Evolutionary conservation across 371 early-diverging fungal species (phyloP).

Genomic region (Conidiobolus incongruus): DNA sequence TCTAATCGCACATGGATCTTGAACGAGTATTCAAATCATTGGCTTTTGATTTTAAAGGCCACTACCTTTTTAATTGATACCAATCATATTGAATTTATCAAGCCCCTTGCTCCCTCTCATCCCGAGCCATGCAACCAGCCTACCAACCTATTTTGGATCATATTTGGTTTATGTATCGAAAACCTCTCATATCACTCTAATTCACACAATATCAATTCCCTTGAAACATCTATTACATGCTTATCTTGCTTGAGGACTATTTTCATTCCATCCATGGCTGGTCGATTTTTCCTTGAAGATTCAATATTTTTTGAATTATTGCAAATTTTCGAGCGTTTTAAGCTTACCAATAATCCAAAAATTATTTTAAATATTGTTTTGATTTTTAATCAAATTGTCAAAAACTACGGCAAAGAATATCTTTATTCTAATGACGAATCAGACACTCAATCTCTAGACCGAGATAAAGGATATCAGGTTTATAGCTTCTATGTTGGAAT

Average conservation of each 20-base stretch:
- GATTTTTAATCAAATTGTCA: background rate
- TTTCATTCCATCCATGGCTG: conserved; percentile 16
- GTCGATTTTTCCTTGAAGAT: conserved; percentile 17
- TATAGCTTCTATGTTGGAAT: conserved; percentile 1
- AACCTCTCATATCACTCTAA: conserved; percentile 19
- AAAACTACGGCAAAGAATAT: background rate
- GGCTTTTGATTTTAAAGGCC: conserved; percentile 5
- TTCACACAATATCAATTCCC: conserved; percentile 12
- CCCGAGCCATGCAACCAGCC: conserved; percentile 9
- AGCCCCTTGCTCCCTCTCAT: conserved; percentile 11
- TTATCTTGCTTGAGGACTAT: conserved; percentile 16
- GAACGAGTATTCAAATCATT: conserved; percentile 9
- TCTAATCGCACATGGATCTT: background rate
- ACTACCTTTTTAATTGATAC: conserved; percentile 2
- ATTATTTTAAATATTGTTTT: background rate
- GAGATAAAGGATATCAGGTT: background rate
- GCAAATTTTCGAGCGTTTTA: conserved; percentile 29
- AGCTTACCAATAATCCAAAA: background rate
- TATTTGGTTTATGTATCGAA: conserved; percentile 41
- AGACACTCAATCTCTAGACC: background rate
- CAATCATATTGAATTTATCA: conserved; percentile 5
- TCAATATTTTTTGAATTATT: conserved; percentile 31
- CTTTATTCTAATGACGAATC: background rate
- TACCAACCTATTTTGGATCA: conserved; percentile 22
- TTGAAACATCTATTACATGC: conserved; percentile 13